Evolutionary conservation across 1,284 basidiomycete genomes (phyloP), one percentile per base, ranked within the genome.

Genomic region (Cryptococcus sp.): DNA sequence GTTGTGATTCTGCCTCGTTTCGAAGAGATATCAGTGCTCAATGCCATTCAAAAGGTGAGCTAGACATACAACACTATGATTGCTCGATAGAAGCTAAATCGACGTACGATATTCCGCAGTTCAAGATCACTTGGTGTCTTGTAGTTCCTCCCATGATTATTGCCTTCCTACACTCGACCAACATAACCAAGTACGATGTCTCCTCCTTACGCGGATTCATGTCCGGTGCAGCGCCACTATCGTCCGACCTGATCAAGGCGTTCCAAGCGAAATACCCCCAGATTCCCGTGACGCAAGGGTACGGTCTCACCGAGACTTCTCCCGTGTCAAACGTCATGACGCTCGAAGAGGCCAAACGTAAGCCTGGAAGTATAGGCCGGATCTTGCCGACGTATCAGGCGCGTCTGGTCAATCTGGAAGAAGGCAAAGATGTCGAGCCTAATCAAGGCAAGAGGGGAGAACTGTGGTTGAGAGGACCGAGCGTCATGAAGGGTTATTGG

Each of bases 111-210:
- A 16, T 52, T n/a, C 82, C 86, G 63, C 82, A 82, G 63, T 90
- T 89, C 79, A 83, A 81, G 53, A 82, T 87, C 53, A 88, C 88
- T 0, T 75, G 79, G 41, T 71, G 83, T 0, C 79, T 91, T 7
- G 82, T 94, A 45, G 93, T 95, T 0, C 93, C 93, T 0, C 93
- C 93, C 0, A 86, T 96, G 48, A 80, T 93, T 5, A 85, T 95
- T 40, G 66, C 68, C 16, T 62, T 80, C 50, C 58, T 77, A 19
- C 63, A 81, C 59, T 77, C 77, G 47, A 74, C 77, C 81, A 85
- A 84, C n/a, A 82, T 89, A 1, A 82, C 85, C 48, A 83, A 88
- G 73, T 88, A 88, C 73, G 83, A 93, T 68, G 62, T 93, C 51
- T 83, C 81, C 4, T 83, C 83, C 1, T 72, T 95, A 15, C 77